A percentile compares a stretch with the other conserved stretches of the same genome.
phyloP scores from a whole-genome alignment of 495 filamentous ascomycete species.

The Penicillium nucicola region DNA sequence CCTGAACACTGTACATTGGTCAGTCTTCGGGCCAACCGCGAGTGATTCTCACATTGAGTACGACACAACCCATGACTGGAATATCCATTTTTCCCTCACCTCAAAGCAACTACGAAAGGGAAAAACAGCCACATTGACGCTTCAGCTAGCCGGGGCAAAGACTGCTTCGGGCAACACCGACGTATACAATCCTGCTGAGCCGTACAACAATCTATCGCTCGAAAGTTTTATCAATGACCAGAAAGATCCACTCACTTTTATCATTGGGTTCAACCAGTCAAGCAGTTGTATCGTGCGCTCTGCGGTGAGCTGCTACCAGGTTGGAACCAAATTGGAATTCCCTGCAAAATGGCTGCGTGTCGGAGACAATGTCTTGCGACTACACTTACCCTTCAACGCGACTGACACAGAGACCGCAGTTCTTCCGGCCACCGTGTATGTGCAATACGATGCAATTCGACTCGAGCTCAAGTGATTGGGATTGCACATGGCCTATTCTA shows the following conservation, averaged over 20 bases:
- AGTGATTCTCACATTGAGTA: slow-evolving; percentile 36
- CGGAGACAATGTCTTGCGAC: slow-evolving; percentile 47
- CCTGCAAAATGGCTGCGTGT: slow-evolving; percentile 35
- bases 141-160: slow-evolving; percentile 56
- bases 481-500: background rate
- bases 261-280: slow-evolving; percentile 30
- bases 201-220: slow-evolving; percentile 41
- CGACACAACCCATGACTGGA: slow-evolving; percentile 48
- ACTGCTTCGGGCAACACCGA: slow-evolving; percentile 56
- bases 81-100: slow-evolving; percentile 45
- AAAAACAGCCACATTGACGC: slow-evolving; percentile 47
- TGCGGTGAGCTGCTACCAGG: slow-evolving; percentile 56
- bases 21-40: slow-evolving; percentile 47
- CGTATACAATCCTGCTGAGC: slow-evolving; percentile 43
- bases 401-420: slow-evolving; percentile 53
- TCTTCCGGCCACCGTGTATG: slow-evolving; percentile 47
- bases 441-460: slow-evolving; percentile 58
- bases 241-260: slow-evolving; percentile 18
- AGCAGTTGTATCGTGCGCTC: slow-evolving; percentile 53
- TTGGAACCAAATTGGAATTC: slow-evolving; percentile 51
- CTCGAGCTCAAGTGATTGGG: slow-evolving; percentile 36
- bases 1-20: slow-evolving; percentile 56
- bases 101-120: slow-evolving; percentile 18
- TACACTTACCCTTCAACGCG: slow-evolving; percentile 50
- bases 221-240: slow-evolving; percentile 30